Evolutionary conservation across 768 basidiomycete genomes (phyloP).

Genomic region (Phanerodontia chrysosporium): DNA sequence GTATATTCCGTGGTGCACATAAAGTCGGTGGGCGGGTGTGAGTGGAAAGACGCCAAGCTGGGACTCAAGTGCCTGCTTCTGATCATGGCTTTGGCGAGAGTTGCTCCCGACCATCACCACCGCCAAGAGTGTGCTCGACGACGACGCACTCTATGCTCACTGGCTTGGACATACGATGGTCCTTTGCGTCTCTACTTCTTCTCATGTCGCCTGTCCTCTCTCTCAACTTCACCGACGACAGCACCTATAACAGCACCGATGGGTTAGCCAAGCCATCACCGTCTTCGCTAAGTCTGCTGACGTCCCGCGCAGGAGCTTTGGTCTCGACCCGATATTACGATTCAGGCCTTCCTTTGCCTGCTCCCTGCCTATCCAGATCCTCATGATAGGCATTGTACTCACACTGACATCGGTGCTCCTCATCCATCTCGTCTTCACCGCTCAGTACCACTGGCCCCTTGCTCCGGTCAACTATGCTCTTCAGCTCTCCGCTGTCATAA

Average conservation of each 20-base stretch:
- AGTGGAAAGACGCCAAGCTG: background rate
- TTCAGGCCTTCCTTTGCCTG: constrained; percentile 80
- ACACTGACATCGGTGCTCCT: constrained; percentile 83
- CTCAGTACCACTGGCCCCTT: constrained; percentile 93
- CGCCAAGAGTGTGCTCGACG: background rate
- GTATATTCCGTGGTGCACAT: background rate
- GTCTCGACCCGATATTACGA: constrained; percentile 67
- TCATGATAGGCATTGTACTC: constrained; percentile 79
- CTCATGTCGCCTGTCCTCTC: background rate
- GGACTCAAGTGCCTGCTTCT: no score
- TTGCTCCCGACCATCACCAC: constrained; percentile 3
- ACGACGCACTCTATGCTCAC: background rate
- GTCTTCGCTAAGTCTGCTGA: background rate
- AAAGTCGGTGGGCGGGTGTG: background rate
- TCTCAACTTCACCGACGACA: background rate
- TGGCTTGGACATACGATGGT: background rate
- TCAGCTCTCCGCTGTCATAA: constrained; percentile 79
- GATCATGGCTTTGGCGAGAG: background rate
- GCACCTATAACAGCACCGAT: constrained; percentile 2
- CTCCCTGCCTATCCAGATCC: constrained; percentile 87
- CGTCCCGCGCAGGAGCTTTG: constrained; percentile 19
- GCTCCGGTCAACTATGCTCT: constrained; percentile 89
- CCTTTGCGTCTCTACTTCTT: background rate
- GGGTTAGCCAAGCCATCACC: background rate
- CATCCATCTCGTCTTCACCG: constrained; percentile 91